Evolutionary conservation across 176 grass and related monocot species (phyloP).

Genomic region (Musa schizocarpa): DNA sequence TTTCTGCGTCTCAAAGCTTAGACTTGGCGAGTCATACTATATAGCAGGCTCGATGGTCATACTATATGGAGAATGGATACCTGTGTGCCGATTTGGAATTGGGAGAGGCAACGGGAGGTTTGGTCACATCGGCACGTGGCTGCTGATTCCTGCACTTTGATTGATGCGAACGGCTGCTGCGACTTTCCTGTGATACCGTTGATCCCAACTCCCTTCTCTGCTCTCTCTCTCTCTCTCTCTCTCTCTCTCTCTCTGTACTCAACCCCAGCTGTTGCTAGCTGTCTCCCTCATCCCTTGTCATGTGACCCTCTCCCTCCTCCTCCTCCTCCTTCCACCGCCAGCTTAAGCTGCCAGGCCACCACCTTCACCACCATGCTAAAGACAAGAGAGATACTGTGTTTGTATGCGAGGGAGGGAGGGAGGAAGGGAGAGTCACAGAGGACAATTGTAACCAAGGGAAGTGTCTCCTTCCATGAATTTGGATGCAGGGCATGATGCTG

Average conservation of each 20-base stretch:
- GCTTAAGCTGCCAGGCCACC: not conserved
- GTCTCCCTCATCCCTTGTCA: slow-evolving; percentile 41
- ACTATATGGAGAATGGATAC: no score
- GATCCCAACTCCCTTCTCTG: not conserved
- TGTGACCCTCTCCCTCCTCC: slow-evolving; percentile 33
- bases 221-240: slow-evolving; percentile 4
- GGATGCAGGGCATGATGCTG: not conserved
- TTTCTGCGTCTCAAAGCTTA: no score
- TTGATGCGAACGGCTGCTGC: not conserved
- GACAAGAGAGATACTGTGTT: not conserved
- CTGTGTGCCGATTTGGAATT: no score
- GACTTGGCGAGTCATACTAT: no score
- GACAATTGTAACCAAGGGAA: not conserved
- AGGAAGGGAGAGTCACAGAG: not conserved
- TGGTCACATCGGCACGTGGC: slow-evolving; percentile 32
- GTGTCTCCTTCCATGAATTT: not conserved
- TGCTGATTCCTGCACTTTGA: slow-evolving; percentile 22
- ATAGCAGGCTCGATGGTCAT: no score
- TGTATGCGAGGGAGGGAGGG: not conserved
- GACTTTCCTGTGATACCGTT: slow-evolving; percentile 6
- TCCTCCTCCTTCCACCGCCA: not conserved
- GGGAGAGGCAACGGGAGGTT: not conserved
- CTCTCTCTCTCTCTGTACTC: slow-evolving; percentile 5
- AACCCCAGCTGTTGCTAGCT: slow-evolving; percentile 91
- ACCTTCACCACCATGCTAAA: slow-evolving; percentile 11